A percentile compares a stretch with the other conserved stretches of the same genome.
Conservation (phyloP, 352 stramenopile genomes). For the Hyaloperonospora brassicae region DNA sequence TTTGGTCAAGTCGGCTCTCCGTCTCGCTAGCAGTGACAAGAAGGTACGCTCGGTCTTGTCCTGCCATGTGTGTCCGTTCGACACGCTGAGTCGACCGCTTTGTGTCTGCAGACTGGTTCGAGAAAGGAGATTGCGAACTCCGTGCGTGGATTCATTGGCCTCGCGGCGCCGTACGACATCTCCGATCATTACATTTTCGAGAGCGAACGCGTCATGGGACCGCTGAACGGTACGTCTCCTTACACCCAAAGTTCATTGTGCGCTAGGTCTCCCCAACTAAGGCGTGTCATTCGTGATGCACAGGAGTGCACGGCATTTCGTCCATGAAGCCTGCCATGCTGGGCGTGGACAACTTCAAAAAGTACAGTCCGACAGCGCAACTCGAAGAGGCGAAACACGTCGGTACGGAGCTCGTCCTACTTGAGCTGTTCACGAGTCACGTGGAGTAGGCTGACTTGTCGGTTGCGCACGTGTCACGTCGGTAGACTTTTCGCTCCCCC, state of each 20-base stretch:
- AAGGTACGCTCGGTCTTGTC: slow-evolving; percentile 6
- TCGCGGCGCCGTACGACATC: slow-evolving; percentile 64
- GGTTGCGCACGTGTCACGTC: not conserved
- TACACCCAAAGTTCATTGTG: not conserved
- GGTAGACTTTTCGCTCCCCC: slow-evolving; percentile 33
- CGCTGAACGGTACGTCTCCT: slow-evolving; percentile 29
- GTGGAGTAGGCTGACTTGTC: not conserved
- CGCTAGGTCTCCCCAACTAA: not conserved
- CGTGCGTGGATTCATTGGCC: slow-evolving; percentile 54
- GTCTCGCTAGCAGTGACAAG: slow-evolving; percentile 16
- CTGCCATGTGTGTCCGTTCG: not conserved
- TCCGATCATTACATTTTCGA: slow-evolving; percentile 69
- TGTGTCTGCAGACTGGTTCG: slow-evolving; percentile 9
- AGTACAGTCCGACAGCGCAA: slow-evolving; percentile 40
- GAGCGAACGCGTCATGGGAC: slow-evolving; percentile 43
- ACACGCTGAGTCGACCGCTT: not conserved
- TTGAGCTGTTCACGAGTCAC: not conserved
- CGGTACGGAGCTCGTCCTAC: slow-evolving; percentile 11
- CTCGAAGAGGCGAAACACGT: slow-evolving; percentile 18
- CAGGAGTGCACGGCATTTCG: slow-evolving; percentile 64
- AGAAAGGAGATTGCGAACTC: slow-evolving; percentile 27
- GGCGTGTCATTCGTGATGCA: not conserved
- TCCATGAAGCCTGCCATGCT: slow-evolving; percentile 73
- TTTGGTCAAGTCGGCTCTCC: slow-evolving; percentile 46
- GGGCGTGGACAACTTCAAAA: slow-evolving; percentile 45